Evolutionary conservation across 164 flowering plant species (phyloP).

Genomic region (Macadamia tetraphylla): DNA sequence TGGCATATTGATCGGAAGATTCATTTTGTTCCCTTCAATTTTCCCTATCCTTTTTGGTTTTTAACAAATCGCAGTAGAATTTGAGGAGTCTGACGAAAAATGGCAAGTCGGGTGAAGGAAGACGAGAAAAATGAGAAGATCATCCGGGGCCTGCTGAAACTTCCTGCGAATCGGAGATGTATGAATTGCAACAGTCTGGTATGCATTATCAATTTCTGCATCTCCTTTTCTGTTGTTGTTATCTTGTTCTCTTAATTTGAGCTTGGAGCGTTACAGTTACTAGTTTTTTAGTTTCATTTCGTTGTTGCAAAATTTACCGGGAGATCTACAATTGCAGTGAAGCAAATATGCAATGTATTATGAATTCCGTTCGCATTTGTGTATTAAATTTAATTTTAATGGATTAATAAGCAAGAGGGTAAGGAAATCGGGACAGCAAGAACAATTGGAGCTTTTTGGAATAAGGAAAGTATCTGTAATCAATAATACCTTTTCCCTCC

Average conservation of each 20-base stretch:
- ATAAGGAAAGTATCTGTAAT: neutral
- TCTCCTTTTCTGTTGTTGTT: neutral
- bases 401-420: neutral
- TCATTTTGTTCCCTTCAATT: neutral
- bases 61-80: constrained; percentile 4
- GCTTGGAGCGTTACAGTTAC: neutral
- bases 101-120: constrained; percentile 83
- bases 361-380: neutral
- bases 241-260: neutral
- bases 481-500: too few relatives aligned
- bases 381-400: neutral
- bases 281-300: too few relatives aligned
- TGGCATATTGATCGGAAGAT: neutral
- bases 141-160: constrained; percentile 79
- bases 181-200: constrained; percentile 92
- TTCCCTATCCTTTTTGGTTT: neutral
- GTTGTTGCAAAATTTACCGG: neutral
- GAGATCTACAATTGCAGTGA: neutral
- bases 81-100: constrained; percentile 13
- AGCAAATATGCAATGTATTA: neutral
- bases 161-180: constrained; percentile 69
- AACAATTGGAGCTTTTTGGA: neutral
- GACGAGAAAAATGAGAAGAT: constrained; percentile 86
- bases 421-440: neutral
- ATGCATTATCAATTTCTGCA: constrained; percentile 7